Conservation (phyloP, 2,329 filamentous ascomycete genomes). For the Huntiella abstrusa region DNA sequence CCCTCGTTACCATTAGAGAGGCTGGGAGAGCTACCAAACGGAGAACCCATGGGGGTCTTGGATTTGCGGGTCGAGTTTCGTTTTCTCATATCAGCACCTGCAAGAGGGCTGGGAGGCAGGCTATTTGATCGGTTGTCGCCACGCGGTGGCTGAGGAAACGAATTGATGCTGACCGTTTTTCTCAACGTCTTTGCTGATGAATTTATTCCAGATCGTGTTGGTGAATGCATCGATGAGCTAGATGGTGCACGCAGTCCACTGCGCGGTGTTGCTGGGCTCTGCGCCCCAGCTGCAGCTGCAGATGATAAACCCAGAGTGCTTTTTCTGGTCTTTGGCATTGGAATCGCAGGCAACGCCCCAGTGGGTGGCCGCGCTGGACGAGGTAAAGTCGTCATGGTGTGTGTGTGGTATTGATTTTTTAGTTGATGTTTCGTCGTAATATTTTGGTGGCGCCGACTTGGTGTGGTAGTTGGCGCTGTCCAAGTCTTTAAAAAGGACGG, state of each 20-base stretch:
- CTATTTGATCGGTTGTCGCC: slow-evolving; percentile 39
- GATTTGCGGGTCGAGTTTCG: slow-evolving; percentile 28
- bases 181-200: slow-evolving; percentile 51
- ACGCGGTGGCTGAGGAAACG: slow-evolving; percentile 78
- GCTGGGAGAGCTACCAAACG: slow-evolving; percentile 42
- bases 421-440: neutral
- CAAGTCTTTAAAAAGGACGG: too few species aligned
- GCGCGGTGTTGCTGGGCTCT: slow-evolving; percentile 31
- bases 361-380: slow-evolving; percentile 52
- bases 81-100: slow-evolving; percentile 27
- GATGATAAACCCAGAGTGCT: slow-evolving; percentile 30
- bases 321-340: slow-evolving; percentile 53
- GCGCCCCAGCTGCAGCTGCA: slow-evolving; percentile 18
- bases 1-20: slow-evolving; percentile 64
- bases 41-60: slow-evolving; percentile 36
- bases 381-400: slow-evolving; percentile 42
- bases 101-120: slow-evolving; percentile 42
- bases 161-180: slow-evolving; percentile 82
- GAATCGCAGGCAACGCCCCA: slow-evolving; percentile 54
- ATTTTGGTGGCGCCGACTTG: neutral
- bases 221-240: slow-evolving; percentile 24
- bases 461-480: too few species aligned
- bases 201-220: slow-evolving; percentile 36
- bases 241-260: slow-evolving; percentile 42
- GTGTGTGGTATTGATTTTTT: slow-evolving; percentile 12